Evolutionary conservation across 2,329 filamentous ascomycete species (phyloP).

Genomic region (Calonectria hongkongensis): DNA sequence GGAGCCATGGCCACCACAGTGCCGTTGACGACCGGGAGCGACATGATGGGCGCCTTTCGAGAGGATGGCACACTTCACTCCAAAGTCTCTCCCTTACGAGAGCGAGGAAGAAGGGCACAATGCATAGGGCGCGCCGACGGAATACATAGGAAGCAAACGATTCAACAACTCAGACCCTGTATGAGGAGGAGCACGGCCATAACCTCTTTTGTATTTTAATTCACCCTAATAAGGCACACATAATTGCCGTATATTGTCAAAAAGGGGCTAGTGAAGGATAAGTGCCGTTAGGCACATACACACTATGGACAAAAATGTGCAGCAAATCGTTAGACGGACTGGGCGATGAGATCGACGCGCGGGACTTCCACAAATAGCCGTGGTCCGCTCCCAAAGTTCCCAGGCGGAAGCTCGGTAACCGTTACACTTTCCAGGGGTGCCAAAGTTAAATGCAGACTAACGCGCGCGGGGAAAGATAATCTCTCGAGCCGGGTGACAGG

Average conservation of each 20-base stretch:
- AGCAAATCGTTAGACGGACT: not conserved
- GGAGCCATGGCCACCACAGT: slow-evolving; percentile 39
- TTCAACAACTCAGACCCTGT: not conserved
- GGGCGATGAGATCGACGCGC: not conserved
- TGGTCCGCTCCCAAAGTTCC: not conserved
- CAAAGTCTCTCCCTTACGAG: slow-evolving; percentile 4
- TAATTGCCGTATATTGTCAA: not conserved
- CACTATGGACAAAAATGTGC: not conserved
- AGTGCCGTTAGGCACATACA: slow-evolving; percentile 5
- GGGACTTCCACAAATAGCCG: not conserved
- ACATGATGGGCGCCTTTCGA: not conserved
- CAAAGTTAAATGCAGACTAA: slow-evolving; percentile 12
- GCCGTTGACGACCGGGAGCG: slow-evolving; percentile 24
- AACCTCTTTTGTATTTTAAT: not conserved
- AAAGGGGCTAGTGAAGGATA: slow-evolving; percentile 20
- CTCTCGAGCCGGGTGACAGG: not conserved
- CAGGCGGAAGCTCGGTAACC: not conserved
- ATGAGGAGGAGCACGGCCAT: not conserved
- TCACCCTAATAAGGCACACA: not conserved
- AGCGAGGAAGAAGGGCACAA: not conserved
- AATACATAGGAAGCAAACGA: not conserved
- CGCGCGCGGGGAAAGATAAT: slow-evolving; percentile 15
- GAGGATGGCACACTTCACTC: not conserved
- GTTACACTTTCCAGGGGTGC: not conserved
- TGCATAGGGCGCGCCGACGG: not conserved